Conservation (phyloP, 176 grass and related monocot genomes). For the Raddia distichophylla region DNA sequence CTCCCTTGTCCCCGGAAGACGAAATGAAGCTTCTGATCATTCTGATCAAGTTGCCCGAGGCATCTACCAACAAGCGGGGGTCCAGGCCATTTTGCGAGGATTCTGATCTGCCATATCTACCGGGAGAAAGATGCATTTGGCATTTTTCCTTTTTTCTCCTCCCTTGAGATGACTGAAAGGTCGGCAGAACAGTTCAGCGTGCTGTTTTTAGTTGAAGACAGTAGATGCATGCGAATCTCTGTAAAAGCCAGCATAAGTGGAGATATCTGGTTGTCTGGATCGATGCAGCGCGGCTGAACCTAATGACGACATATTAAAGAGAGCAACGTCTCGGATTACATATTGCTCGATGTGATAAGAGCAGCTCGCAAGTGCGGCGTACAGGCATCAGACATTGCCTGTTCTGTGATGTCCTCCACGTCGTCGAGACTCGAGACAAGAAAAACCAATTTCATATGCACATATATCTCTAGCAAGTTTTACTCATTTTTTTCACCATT, state of each 20-base stretch:
- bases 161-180: not conserved
- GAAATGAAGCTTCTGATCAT: not conserved
- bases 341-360: too few relatives aligned
- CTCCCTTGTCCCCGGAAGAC: conserved; percentile 43
- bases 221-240: not conserved
- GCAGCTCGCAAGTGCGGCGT: too few relatives aligned
- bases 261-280: not conserved
- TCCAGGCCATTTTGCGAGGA: conserved; percentile 6
- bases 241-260: not conserved
- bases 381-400: too few relatives aligned
- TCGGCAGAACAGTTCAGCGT: too few relatives aligned
- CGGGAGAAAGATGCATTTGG: not conserved
- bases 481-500: too few relatives aligned
- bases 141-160: not conserved
- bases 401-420: too few relatives aligned
- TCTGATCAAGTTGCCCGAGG: conserved; percentile 28
- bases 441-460: too few relatives aligned
- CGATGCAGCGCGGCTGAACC: not conserved
- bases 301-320: not conserved
- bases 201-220: not conserved
- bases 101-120: conserved; percentile 41
- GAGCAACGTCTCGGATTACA: not conserved
- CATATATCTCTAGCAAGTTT: too few relatives aligned
- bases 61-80: not conserved
- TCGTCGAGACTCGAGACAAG: too few relatives aligned